These are phyloP conservation scores for Agaricales sp. DNA, from an alignment of 1,284 basidiomycete genomes.

Conservation along the genomic window DNA sequence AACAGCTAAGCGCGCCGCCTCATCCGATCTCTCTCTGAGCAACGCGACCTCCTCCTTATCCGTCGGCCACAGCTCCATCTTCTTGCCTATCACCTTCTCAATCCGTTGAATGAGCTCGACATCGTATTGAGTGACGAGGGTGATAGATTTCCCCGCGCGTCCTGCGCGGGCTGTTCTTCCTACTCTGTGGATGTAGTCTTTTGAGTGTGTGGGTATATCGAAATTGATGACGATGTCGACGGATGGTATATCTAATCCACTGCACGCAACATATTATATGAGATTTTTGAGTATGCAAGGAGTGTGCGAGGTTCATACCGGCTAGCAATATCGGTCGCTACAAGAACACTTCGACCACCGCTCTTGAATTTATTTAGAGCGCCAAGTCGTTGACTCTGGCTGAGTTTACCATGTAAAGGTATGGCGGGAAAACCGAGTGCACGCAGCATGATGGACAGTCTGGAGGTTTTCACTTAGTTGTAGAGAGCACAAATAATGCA, in stretches of 20 bases:
- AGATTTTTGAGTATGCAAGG: constrained; percentile 8
- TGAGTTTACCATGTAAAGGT: constrained; percentile 92
- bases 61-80: constrained; percentile 86
- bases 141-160: constrained; percentile 90
- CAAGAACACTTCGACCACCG: constrained; percentile 84
- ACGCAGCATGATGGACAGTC: constrained; percentile 84
- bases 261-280: constrained; percentile 23
- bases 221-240: constrained; percentile 98
- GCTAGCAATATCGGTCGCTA: constrained; percentile 97
- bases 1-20: constrained; percentile 79
- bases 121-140: constrained; percentile 97
- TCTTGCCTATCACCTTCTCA: constrained; percentile 85
- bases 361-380: constrained; percentile 96
- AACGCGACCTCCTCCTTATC: constrained; percentile 89
- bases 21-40: constrained; percentile 82
- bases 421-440: constrained; percentile 92
- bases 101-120: constrained; percentile 95
- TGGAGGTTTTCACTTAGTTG: constrained; percentile 17
- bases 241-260: constrained; percentile 92
- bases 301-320: constrained; percentile 40
- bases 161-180: constrained; percentile 97
- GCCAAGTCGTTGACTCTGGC: constrained; percentile 88
- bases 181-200: constrained; percentile 98
- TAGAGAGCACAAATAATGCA: neutral
- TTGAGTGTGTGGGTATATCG: constrained; percentile 96